These are phyloP conservation scores for Aschersonia sp. DNA, from an alignment of 2,329 filamentous ascomycete species.

Conservation along the genomic window DNA sequence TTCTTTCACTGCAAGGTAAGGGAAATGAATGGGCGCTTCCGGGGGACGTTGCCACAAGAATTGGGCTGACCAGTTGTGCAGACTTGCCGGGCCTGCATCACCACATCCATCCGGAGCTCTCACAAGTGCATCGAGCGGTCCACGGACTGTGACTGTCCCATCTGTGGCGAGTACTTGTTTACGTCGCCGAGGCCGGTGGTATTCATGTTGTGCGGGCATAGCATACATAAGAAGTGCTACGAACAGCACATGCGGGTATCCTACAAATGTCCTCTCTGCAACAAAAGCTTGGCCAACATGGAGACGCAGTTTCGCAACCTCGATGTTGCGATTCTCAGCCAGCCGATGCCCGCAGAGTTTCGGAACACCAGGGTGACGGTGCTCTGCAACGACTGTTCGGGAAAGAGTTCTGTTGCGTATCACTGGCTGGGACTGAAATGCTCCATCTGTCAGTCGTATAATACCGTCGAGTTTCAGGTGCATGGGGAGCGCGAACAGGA, in stretches of 20 bases:
- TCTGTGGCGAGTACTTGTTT: conserved; percentile 94
- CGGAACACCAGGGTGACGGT: conserved; percentile 66
- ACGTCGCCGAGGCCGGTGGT: conserved; percentile 78
- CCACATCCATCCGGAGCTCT: conserved; percentile 67
- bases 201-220: conserved; percentile 91
- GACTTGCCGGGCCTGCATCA: conserved; percentile 89
- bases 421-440: conserved; percentile 95
- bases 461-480: conserved; percentile 51
- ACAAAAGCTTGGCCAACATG: conserved; percentile 95
- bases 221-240: conserved; percentile 84
- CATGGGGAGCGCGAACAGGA: conserved; percentile 26
- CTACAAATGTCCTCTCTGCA: conserved; percentile 95
- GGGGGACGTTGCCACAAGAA: not conserved
- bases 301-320: conserved; percentile 85
- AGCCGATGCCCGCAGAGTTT: conserved; percentile 86
- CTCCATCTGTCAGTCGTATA: conserved; percentile 54
- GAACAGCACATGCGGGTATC: conserved; percentile 75
- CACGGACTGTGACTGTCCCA: conserved; percentile 90
- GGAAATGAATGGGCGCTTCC: not conserved
- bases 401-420: conserved; percentile 72
- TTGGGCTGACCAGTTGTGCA: conserved; percentile 15
- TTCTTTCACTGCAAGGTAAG: conserved; percentile 94
- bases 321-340: conserved; percentile 70
- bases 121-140: conserved; percentile 92
- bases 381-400: conserved; percentile 88